Evolutionary conservation across 169 alveolate genomes (phyloP).

Genomic region (Ichthyophthirius multifiliis): DNA sequence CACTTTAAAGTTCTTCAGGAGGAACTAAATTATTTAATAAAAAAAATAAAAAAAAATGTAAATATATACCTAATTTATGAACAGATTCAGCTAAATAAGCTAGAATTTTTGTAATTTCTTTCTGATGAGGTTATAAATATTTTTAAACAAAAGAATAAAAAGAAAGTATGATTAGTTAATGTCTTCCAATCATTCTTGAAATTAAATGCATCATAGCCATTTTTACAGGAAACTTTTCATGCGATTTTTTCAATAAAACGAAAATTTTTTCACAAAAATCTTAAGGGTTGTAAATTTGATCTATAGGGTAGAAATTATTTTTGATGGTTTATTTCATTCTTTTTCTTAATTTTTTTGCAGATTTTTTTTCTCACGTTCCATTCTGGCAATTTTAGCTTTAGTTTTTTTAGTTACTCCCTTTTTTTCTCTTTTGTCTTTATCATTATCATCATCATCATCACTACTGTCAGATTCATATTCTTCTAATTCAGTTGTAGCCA

Average conservation of each 20-base stretch:
- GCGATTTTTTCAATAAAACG: slow-evolving; percentile 13
- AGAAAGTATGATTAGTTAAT: slow-evolving; percentile 14
- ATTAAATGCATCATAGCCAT: slow-evolving; percentile 29
- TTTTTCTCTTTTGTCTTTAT: slow-evolving; percentile 14
- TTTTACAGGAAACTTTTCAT: slow-evolving; percentile 31
- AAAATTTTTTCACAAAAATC: slow-evolving; percentile 38
- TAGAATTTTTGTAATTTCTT: slow-evolving; percentile 26
- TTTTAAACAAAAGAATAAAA: slow-evolving; percentile 29
- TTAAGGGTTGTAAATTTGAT: slow-evolving; percentile 37
- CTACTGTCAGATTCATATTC: slow-evolving; percentile 10
- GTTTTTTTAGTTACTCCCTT: slow-evolving; percentile 32
- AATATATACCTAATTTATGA: slow-evolving; percentile 7
- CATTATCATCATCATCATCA: slow-evolving; percentile 30
- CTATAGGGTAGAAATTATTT: slow-evolving; percentile 30
- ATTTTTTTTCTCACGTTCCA: slow-evolving; percentile 29
- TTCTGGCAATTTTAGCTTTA: slow-evolving; percentile 32
- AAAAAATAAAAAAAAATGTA: neutral
- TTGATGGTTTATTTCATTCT: slow-evolving; percentile 9
- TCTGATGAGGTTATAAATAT: slow-evolving; percentile 26
- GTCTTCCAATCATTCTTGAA: slow-evolving; percentile 35
- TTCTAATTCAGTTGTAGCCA: slow-evolving; percentile 28
- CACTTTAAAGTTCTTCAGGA: slow-evolving; percentile 17
- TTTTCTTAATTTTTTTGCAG: slow-evolving; percentile 27
- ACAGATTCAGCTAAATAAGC: slow-evolving; percentile 37
- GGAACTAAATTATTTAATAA: slow-evolving; percentile 8